These are phyloP conservation scores for Fraxinus platypoda DNA, from an alignment of 305 asterid genomes.

Conservation along the genomic window DNA sequence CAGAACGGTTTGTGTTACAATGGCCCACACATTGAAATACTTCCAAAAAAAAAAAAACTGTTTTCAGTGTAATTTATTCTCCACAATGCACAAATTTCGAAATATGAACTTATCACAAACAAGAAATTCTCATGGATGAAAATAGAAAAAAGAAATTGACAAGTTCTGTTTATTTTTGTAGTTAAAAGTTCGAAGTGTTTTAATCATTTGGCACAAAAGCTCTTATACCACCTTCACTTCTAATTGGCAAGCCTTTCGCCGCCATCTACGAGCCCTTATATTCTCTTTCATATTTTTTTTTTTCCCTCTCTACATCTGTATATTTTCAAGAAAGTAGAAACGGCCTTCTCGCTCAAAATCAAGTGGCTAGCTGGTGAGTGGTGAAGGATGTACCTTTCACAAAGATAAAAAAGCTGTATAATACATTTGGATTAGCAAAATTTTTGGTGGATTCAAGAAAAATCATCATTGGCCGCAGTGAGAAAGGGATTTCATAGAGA, in stretches of 20 bases:
- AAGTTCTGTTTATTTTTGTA: background rate
- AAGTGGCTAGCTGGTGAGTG: slow-evolving; percentile 35
- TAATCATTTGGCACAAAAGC: background rate
- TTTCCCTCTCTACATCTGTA: background rate
- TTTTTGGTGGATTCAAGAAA: slow-evolving; percentile 47
- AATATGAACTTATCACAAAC: background rate
- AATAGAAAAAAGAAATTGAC: background rate
- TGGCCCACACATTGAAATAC: background rate
- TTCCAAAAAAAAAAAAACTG: background rate
- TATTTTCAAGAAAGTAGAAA: background rate
- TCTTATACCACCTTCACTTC: slow-evolving; percentile 15
- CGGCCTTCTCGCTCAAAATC: slow-evolving; percentile 17
- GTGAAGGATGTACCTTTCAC: slow-evolving; percentile 30
- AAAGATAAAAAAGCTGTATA: slow-evolving; percentile 25
- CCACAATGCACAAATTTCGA: background rate
- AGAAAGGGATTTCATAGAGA: slow-evolving; percentile 16
- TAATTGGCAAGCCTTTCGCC: slow-evolving; percentile 42
- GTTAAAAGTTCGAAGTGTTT: background rate
- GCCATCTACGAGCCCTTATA: slow-evolving; percentile 30
- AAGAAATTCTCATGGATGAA: background rate
- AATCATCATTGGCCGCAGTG: slow-evolving; percentile 21
- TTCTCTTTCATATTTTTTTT: background rate
- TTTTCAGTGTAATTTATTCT: background rate
- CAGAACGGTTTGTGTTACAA: background rate
- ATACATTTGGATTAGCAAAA: slow-evolving; percentile 52